phyloP scores from a whole-genome alignment of 345 rosid species.

The Kandelia obovata region DNA sequence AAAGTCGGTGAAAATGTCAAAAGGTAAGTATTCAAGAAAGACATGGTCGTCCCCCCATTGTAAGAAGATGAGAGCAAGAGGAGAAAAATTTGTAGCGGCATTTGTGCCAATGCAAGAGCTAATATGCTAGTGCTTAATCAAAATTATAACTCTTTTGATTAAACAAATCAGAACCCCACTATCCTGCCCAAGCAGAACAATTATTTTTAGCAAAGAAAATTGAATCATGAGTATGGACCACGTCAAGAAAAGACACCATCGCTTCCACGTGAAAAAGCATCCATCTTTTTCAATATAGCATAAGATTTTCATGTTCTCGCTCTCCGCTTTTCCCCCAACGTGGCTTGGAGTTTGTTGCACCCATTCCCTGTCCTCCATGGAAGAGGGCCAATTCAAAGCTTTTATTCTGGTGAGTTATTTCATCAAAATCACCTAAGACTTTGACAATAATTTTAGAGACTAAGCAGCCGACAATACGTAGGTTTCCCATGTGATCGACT shows the following conservation, averaged over 20 bases:
- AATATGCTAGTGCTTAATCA: conserved; percentile 4
- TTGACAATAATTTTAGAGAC: conserved; percentile 6
- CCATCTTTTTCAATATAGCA: not conserved
- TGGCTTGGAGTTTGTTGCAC: not conserved
- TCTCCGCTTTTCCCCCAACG: not conserved
- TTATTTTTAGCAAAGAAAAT: not conserved
- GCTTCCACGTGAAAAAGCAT: not conserved
- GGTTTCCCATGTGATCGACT: no score
- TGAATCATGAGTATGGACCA: not conserved
- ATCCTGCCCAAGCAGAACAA: not conserved
- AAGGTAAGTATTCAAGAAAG: conserved; percentile 23
- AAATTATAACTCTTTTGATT: conserved; percentile 18
- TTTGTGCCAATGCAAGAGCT: conserved; percentile 22
- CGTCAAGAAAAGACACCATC: not conserved
- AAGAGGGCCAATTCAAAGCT: not conserved
- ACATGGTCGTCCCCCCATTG: conserved; percentile 23
- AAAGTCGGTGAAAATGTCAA: conserved; percentile 6
- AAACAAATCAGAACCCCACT: conserved; percentile 16
- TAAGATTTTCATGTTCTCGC: not conserved
- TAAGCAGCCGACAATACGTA: not conserved
- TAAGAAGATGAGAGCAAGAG: conserved; percentile 13
- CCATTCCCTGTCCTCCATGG: not conserved
- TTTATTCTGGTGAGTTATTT: not conserved
- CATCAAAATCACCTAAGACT: not conserved
- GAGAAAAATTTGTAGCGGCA: conserved; percentile 19